These are phyloP conservation scores for Penicillium angulare DNA, from an alignment of 495 filamentous ascomycete genomes.

Conservation along the genomic window DNA sequence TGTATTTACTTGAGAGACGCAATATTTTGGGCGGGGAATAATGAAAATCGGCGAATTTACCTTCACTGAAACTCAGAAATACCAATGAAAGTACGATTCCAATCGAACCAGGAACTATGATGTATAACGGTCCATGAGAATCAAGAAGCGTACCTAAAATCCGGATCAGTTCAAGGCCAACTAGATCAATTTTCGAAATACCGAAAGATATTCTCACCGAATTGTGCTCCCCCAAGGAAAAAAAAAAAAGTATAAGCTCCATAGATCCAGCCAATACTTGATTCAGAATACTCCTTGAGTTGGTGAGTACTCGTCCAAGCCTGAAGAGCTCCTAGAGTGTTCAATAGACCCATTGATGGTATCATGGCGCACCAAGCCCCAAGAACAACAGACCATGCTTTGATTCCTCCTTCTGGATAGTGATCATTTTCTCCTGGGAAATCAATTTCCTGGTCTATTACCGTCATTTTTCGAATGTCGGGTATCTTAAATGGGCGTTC, in stretches of 20 bases:
- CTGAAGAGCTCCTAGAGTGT: constrained; percentile 65
- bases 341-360: constrained; percentile 64
- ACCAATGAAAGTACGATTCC: constrained; percentile 27
- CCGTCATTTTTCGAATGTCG: too few species aligned
- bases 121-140: constrained; percentile 22
- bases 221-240: constrained; percentile 47
- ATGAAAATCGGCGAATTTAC: constrained; percentile 29
- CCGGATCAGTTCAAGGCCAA: background rate
- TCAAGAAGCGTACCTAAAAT: constrained; percentile 33
- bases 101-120: constrained; percentile 27
- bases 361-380: constrained; percentile 64
- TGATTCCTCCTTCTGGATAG: constrained; percentile 61
- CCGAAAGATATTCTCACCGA: constrained; percentile 8
- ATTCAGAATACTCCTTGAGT: constrained; percentile 52
- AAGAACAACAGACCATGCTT: constrained; percentile 65
- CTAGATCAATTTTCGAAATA: background rate
- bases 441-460: too few species aligned
- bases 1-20: too few species aligned
- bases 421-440: too few species aligned
- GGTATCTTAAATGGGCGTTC: too few species aligned
- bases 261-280: constrained; percentile 72
- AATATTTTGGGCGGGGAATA: constrained; percentile 12
- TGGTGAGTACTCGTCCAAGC: constrained; percentile 53
- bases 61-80: constrained; percentile 52
- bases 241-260: constrained; percentile 63